Evolutionary conservation across 225 moss, liverwort and hornwort species (phyloP).

Genomic region (Pseudoscleropodium purum): DNA sequence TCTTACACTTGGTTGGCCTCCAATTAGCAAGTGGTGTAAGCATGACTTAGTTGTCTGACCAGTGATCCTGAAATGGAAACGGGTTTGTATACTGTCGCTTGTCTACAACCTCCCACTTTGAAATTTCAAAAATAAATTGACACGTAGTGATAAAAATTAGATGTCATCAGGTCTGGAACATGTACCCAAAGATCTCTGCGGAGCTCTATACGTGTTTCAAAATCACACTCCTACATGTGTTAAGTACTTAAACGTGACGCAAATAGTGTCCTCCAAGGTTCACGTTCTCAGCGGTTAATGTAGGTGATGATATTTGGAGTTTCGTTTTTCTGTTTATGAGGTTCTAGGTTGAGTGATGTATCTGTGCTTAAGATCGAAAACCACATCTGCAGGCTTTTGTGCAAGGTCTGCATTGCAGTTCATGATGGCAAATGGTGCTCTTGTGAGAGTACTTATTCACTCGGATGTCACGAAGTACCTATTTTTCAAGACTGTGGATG

Average conservation of each 20-base stretch:
- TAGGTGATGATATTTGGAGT: neutral
- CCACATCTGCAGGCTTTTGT: constrained; percentile 20
- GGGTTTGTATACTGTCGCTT: neutral
- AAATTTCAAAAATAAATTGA: neutral
- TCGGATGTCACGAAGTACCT: constrained; percentile 80
- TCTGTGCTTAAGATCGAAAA: constrained; percentile 3
- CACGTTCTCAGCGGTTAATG: neutral
- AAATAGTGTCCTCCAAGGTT: neutral
- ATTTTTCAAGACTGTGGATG: constrained; percentile 74
- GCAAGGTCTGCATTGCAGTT: constrained; percentile 44
- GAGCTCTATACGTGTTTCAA: neutral
- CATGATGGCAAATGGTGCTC: constrained; percentile 88
- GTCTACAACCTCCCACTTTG: neutral
- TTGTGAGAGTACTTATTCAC: constrained; percentile 78
- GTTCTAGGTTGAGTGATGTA: neutral
- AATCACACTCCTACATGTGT: neutral
- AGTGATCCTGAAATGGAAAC: neutral
- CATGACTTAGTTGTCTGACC: neutral
- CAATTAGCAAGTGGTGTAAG: neutral
- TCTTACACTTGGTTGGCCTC: neutral
- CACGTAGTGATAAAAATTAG: neutral
- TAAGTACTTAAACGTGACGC: neutral
- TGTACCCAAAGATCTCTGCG: neutral
- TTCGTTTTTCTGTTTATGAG: neutral
- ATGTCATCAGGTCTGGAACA: neutral